phyloP scores from a whole-genome alignment of 179 eudicot genomes.

The Beta macrorhiza region DNA sequence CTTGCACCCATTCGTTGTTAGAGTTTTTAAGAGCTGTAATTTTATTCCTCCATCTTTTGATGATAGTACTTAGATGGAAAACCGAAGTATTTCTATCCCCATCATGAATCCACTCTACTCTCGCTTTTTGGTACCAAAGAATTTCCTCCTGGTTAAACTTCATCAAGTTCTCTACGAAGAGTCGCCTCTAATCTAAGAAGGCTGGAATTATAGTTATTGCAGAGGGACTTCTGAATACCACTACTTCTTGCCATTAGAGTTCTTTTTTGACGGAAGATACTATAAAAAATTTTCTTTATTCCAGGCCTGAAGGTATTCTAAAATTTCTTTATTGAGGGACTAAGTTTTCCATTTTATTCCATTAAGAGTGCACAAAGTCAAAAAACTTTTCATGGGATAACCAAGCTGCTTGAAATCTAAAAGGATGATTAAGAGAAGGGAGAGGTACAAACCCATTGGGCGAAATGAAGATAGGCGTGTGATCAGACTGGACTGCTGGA shows the following conservation, averaged over 20 bases:
- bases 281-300: background rate
- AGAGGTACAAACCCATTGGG: background rate
- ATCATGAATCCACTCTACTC: no score
- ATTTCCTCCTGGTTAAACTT: background rate
- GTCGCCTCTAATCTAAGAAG: background rate
- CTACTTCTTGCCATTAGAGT: background rate
- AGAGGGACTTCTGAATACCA: background rate
- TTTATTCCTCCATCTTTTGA: no score
- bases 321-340: background rate
- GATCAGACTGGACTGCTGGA: background rate
- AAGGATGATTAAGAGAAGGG: background rate
- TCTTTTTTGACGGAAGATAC: background rate
- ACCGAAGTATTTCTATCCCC: no score
- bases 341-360: background rate
- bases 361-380: background rate
- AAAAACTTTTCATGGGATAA: background rate
- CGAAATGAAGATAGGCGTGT: background rate
- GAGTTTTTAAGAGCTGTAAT: no score
- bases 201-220: accelerated
- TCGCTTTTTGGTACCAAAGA: background rate
- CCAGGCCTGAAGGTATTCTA: background rate
- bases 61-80: no score
- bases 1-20: no score
- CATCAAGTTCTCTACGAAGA: background rate
- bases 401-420: slow-evolving; percentile 8